Percentiles rank a stretch among this genome's conserved stretches.
Conservation (phyloP, 2,329 filamentous ascomycete species). For the Hortaea werneckii region DNA sequence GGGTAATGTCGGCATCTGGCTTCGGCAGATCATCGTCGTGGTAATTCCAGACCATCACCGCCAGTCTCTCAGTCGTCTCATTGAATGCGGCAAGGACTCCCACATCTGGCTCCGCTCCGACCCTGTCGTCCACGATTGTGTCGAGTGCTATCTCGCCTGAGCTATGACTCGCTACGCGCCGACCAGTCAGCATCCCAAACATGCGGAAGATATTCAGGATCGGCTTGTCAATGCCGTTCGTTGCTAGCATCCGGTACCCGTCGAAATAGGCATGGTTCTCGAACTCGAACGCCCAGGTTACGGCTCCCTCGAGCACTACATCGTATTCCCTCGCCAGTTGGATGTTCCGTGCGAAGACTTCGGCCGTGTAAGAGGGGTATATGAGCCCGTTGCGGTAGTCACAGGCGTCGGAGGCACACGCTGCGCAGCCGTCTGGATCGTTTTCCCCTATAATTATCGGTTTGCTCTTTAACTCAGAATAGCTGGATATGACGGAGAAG, state of each 20-base stretch:
- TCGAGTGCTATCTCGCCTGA: slow-evolving; percentile 1
- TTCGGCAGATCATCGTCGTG: slow-evolving; percentile 6
- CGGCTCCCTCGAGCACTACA: slow-evolving; percentile 2
- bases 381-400: slow-evolving; percentile 4
- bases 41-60: slow-evolving; percentile 8
- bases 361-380: slow-evolving; percentile 5
- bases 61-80: background rate
- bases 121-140: slow-evolving; percentile 1
- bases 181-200: slow-evolving; percentile 5
- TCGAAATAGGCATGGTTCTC: slow-evolving; percentile 3
- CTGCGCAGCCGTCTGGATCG: slow-evolving; percentile 5
- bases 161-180: slow-evolving; percentile 1
- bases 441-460: slow-evolving; percentile 2
- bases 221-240: slow-evolving; percentile 4
- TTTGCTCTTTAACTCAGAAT: too few species aligned
- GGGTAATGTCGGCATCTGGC: slow-evolving; percentile 3
- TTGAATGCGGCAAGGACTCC: slow-evolving; percentile 5
- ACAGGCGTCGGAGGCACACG: background rate
- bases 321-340: slow-evolving; percentile 2
- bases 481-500: too few species aligned
- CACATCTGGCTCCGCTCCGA: slow-evolving; percentile 3
- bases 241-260: slow-evolving; percentile 4
- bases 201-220: slow-evolving; percentile 6
- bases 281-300: slow-evolving; percentile 6
- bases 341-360: slow-evolving; percentile 2